phyloP scores from a whole-genome alignment of 495 filamentous ascomycete species.

The Paragyromitra xinjiangensis region DNA sequence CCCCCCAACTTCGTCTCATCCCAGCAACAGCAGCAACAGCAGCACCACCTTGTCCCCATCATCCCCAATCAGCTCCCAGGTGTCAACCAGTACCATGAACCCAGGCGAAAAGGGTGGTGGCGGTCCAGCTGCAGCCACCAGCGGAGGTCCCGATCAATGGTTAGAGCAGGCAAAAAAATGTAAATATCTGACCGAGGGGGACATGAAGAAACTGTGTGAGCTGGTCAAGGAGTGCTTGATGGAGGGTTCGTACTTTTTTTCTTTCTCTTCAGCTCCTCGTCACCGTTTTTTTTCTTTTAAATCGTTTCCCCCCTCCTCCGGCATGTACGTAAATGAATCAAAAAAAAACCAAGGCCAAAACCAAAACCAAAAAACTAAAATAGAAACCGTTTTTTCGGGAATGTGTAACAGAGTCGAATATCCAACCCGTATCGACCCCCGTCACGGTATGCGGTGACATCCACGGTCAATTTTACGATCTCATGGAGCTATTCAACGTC shows the following conservation, averaged over 20 bases:
- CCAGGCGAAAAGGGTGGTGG: constrained; percentile 72
- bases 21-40: neutral
- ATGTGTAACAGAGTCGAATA: constrained; percentile 81
- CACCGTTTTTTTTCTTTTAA: constrained; percentile 3
- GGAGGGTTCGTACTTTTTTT: constrained; percentile 72
- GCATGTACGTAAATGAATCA: constrained; percentile 52
- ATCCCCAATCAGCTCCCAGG: constrained; percentile 28
- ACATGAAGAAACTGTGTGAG: constrained; percentile 99
- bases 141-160: constrained; percentile 94
- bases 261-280: constrained; percentile 29
- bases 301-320: constrained; percentile 8
- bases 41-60: constrained; percentile 30
- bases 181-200: constrained; percentile 91
- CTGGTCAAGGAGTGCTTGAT: constrained; percentile 98
- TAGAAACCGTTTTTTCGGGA: constrained; percentile 19
- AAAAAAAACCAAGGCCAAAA: constrained; percentile 37
- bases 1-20: constrained; percentile 21
- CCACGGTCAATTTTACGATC: constrained; percentile 98
- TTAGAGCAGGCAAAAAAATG: constrained; percentile 93
- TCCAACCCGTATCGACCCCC: constrained; percentile 94
- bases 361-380: constrained; percentile 14
- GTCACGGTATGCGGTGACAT: constrained; percentile 98
- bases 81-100: constrained; percentile 58
- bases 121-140: constrained; percentile 86
- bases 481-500: constrained; percentile 94